Evolutionary conservation across 169 alveolate genomes (phyloP).

Genomic region (Sarcocystis neurona): DNA sequence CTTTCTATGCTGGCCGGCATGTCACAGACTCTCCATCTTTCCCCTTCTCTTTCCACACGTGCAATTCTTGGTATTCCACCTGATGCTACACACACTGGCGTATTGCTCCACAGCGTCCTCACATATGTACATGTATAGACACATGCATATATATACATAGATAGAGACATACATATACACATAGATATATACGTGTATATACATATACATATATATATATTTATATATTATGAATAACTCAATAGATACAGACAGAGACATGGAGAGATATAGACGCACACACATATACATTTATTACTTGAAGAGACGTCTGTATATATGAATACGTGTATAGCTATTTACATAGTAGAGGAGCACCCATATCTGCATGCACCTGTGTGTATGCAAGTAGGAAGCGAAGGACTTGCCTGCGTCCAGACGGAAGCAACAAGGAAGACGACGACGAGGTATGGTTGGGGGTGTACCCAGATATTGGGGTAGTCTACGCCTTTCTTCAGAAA

Average conservation of each 20-base stretch:
- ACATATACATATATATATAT: background rate
- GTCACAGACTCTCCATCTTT: too few relatives aligned
- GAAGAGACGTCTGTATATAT: background rate
- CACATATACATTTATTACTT: too few relatives aligned
- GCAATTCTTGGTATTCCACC: too few relatives aligned
- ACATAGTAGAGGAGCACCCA: background rate
- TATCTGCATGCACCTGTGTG: background rate
- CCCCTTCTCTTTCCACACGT: too few relatives aligned
- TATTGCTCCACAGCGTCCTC: too few relatives aligned
- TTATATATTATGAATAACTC: background rate
- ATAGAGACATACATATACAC: background rate
- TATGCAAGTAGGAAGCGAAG: background rate
- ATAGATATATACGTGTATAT: background rate
- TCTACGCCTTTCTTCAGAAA: constrained; percentile 68
- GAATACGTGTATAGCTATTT: background rate
- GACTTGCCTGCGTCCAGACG: constrained; percentile 69
- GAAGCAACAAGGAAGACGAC: constrained; percentile 75
- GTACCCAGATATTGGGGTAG: constrained; percentile 66
- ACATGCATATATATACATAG: background rate
- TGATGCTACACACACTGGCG: too few relatives aligned
- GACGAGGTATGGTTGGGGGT: constrained; percentile 79
- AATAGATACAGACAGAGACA: background rate
- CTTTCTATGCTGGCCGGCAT: too few relatives aligned
- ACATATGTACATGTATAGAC: too few relatives aligned
- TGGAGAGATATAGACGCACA: too few relatives aligned